Conservation (phyloP, 2,329 filamentous ascomycete species). For the Neophaeococcomyces aloes region DNA sequence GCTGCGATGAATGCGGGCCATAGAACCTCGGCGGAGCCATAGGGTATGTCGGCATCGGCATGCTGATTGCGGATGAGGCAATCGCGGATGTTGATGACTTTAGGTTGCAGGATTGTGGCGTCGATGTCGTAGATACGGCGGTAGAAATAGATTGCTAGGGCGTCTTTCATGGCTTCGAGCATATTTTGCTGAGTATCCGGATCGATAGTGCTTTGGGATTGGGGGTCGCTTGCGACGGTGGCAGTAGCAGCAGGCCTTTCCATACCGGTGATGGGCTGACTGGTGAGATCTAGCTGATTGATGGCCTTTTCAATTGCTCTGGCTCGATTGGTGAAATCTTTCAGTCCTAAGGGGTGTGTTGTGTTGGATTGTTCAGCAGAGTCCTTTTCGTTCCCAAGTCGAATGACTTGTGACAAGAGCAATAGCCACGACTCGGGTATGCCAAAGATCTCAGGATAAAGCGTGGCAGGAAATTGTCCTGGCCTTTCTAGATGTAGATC, state of each 20-base stretch:
- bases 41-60: neutral
- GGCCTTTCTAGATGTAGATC: constrained; percentile 36
- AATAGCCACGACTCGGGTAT: constrained; percentile 35
- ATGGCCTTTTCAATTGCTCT: constrained; percentile 28
- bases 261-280: neutral
- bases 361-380: constrained; percentile 19
- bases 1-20: constrained; percentile 38
- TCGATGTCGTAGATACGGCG: constrained; percentile 34
- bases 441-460: constrained; percentile 38
- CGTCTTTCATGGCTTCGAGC: constrained; percentile 27
- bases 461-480: constrained; percentile 31
- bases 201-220: neutral
- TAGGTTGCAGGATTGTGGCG: constrained; percentile 31
- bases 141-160: constrained; percentile 39
- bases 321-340: constrained; percentile 26
- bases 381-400: constrained; percentile 35
- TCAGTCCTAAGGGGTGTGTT: constrained; percentile 15
- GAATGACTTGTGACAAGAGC: constrained; percentile 34
- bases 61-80: constrained; percentile 29
- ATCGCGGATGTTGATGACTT: constrained; percentile 29
- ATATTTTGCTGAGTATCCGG: constrained; percentile 10
- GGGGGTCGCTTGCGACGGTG: too few species aligned
- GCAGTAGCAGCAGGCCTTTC: neutral
- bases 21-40: constrained; percentile 29
- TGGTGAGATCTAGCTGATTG: constrained; percentile 15